Evolutionary conservation across 129 eudicot genomes (phyloP), one percentile per base, ranked within the genome.

Genomic region (Heracleum sosnowskyi): DNA sequence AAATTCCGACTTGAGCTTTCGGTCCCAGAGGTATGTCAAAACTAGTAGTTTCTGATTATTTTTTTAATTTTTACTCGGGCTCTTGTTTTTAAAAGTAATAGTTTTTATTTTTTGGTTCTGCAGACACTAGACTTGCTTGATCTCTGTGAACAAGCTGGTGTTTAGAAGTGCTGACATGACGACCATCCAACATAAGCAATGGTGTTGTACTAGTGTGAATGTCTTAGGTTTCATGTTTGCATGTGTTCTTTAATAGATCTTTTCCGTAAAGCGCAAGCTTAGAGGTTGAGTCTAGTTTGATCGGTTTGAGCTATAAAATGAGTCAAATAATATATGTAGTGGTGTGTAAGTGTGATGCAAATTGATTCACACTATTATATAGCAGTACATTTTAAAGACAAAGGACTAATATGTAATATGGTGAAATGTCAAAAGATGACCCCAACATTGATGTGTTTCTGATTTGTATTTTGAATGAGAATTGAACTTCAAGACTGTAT

Each of bases 1-100:
- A 96, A 96, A 85, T 96, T 96, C 77, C 97, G 99, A 17, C 99
- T 96, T 74, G 99, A 96, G 81, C 89, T 96, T 45, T 96, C 99
- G 2, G 90, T 92, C 60, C 96, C 97, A 29, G 99, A 96, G 99
- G 99, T 95, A 75, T 70, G 66, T 62, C 3, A 44, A 73, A 8
- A 8, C 33, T 49, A 5, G 5, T n/a, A 22, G 34, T 74, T 44
- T n/a, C 4, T 28, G 24, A 42, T 11, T 24, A 5, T 36, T 72
- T 18, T n/a, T 44, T 2, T 49, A 26, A 28, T 44, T 4, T 31
- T 74, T 74, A 28, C 22, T 66, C 18, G 2, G 70, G 70, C 22
- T 20, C 47, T n/a, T 4, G n/a, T 74, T 74, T 29, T 49, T 26
- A 3, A 62, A 63, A 44, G 55, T 77, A 63, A 64, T 29, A 8